phyloP scores from a whole-genome alignment of 2,329 filamentous ascomycete species.

The Pseudogymnoascus sp. region DNA sequence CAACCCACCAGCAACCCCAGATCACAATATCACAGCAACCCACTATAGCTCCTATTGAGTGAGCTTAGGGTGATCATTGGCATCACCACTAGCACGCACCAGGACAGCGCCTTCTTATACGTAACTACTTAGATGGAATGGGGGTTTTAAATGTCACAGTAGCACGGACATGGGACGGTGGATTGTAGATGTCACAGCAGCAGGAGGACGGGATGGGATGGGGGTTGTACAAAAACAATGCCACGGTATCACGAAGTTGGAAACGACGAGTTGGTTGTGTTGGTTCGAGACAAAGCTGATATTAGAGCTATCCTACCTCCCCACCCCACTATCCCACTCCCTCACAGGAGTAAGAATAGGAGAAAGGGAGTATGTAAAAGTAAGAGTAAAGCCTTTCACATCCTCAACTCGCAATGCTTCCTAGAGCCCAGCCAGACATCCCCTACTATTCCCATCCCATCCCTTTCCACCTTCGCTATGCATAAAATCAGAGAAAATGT shows the following conservation, averaged over 20 bases:
- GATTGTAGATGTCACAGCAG: too few relatives aligned
- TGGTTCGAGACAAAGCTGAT: not conserved
- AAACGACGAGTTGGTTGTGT: not conserved
- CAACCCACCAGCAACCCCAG: too few relatives aligned
- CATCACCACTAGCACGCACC: not conserved
- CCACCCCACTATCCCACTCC: not conserved
- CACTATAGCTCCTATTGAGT: too few relatives aligned
- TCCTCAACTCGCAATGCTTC: not conserved
- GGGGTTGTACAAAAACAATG: too few relatives aligned
- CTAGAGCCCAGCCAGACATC: not conserved
- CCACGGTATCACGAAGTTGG: not conserved
- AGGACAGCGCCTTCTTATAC: not conserved
- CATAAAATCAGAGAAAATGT: conserved; percentile 24
- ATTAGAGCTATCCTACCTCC: not conserved
- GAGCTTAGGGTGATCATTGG: not conserved
- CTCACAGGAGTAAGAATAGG: not conserved
- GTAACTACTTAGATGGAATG: too few relatives aligned
- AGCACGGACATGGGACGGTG: too few relatives aligned
- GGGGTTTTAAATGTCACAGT: too few relatives aligned
- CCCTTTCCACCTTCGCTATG: not conserved
- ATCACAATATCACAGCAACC: too few relatives aligned
- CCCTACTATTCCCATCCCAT: not conserved
- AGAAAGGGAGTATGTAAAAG: not conserved
- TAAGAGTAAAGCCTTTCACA: not conserved
- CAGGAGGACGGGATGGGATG: too few relatives aligned